Conservation (phyloP, 805 yeast species). For the Metschnikowia lochheadii region DNA sequence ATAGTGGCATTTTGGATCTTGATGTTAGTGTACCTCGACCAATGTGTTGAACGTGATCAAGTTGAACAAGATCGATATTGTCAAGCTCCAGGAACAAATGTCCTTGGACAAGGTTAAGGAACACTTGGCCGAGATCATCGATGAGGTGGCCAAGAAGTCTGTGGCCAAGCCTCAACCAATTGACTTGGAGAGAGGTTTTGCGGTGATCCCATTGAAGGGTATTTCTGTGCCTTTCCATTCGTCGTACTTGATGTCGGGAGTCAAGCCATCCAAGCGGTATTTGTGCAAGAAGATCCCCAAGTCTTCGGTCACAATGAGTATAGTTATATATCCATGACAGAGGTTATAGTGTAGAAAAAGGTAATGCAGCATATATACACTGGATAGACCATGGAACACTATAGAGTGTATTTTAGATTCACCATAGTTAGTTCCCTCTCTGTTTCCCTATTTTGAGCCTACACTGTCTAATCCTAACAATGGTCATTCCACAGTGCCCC, state of each 20-base stretch:
- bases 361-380: no score
- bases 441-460: no score
- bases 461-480: no score
- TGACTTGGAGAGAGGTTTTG: slow-evolving; percentile 95
- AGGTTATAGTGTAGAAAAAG: no score
- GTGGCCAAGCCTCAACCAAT: slow-evolving; percentile 92
- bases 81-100: slow-evolving; percentile 75
- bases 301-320: slow-evolving; percentile 48
- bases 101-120: slow-evolving; percentile 83
- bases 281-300: slow-evolving; percentile 92
- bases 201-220: slow-evolving; percentile 97
- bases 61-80: slow-evolving; percentile 90
- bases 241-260: slow-evolving; percentile 97
- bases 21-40: slow-evolving; percentile 60
- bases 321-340: no score
- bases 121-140: slow-evolving; percentile 83
- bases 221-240: slow-evolving; percentile 99
- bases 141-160: slow-evolving; percentile 78
- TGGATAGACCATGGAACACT: no score
- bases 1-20: no score
- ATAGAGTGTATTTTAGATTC: no score
- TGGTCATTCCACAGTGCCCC: no score
- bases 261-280: slow-evolving; percentile 97
- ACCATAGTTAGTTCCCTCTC: no score
- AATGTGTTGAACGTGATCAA: slow-evolving; percentile 92